Base-by-base conservation (phyloP, 345 rosid species). In the Turnera subulata region DNA sequence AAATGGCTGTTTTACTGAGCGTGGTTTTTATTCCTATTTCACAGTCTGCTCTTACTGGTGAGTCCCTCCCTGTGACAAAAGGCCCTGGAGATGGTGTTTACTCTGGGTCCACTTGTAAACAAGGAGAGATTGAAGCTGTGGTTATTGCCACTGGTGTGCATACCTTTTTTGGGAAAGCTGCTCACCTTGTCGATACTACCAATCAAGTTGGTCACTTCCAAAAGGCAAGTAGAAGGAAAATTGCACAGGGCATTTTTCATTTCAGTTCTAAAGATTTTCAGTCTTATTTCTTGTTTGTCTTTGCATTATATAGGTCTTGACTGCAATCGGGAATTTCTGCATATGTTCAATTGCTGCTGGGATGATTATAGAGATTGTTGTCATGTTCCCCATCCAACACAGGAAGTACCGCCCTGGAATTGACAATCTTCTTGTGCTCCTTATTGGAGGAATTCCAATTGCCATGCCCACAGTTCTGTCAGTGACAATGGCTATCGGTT, bases 391-490 rank as follows among this genome's bases (percentile, higher is more conserved):
- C 13, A 93, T 93, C 63, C 99, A 93, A 84, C 88, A 82, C 55
- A 80, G 99, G 61, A 11, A 77, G 9, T 89, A 93, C 61, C 95
- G 99, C 46, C 96, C 99, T 66, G 99, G 99, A 57, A 93, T 89
- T 49, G 99, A 89, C 78, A 93, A 93, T 67, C 97, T 93, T 63
- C 99, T 93, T 69, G 99, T 93, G 23, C 94, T 93, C 56, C 90
- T 93, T 58, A 93, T 93, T 55, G 97, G 99, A 29, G 97, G 99
- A 69, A 93, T 93, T 73, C 99, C 99, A 6, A 93, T 93, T 68
- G 99, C 99, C 59, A 93, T 93, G 99, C 99, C 99, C 20, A 93
- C 97, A 1, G 98, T 92, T 62, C 80, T 92, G 55, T 92, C 98
- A 4, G 98, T 92, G 62, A 92, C 98, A 35, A 89, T 93, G 99